Evolutionary conservation across 805 yeast species (phyloP), one percentile per base, ranked within the genome.

Genomic region (Candida glaebosa): DNA sequence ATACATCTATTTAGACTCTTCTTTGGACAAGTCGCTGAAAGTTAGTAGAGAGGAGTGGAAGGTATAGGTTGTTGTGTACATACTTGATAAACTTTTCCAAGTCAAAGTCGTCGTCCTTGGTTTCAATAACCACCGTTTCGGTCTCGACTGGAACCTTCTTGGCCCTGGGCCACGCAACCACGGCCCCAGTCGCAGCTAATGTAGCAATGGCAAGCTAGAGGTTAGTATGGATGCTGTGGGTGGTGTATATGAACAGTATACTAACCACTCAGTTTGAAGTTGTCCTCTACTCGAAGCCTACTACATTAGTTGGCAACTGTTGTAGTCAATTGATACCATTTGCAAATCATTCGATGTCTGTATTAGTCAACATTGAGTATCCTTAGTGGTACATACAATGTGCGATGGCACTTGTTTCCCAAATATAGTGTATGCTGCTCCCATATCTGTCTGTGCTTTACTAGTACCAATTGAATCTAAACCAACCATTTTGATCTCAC

Each of bases 351-450:
- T n/a, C n/a, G n/a, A n/a, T n/a, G n/a, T n/a, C n/a, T n/a, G n/a
- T n/a, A n/a, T n/a, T n/a, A n/a, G n/a, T n/a, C n/a, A n/a, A n/a
- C n/a, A n/a, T n/a, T n/a, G n/a, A n/a, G n/a, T n/a, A n/a, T n/a
- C n/a, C n/a, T 18, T 16, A 18, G 20, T 12, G n/a, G 17, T 32
- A 66, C 75, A 17, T 67, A 69, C 75, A 44, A 65, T 50, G 51
- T 69, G 72, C 31, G 75, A 60, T 43, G 70, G 73, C 46, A 69
- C 75, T 58, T 69, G 71, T 57, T 49, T 69, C 42, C 75, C 75
- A 34, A 69, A 62, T 41, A 69, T 61, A 37, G 69, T 65, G 47
- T 69, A 69, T 45, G 71, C 64, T 38, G 71, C 57, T 50, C 61
- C 73, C 74, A 69, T 69, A 42, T 26, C 50, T 40, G 18, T 28